Conservation (phyloP, 441 rosid genomes). For the Dalechampia spathulata region DNA sequence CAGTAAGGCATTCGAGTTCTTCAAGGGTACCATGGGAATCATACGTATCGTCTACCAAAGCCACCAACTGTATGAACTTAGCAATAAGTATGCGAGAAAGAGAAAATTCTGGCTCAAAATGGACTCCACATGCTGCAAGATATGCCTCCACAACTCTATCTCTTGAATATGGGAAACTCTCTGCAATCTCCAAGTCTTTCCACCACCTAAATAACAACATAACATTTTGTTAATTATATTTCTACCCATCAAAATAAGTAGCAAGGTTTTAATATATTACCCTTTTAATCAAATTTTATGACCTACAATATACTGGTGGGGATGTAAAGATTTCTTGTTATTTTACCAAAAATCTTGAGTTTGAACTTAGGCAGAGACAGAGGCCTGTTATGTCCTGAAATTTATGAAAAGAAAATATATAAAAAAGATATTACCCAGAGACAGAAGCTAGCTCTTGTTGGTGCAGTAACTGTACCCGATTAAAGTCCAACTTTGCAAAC, state of each 20-base stretch:
- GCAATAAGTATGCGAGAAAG: neutral
- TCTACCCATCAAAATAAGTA: no score
- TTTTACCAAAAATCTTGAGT: no score
- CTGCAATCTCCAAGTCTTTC: conserved; percentile 5
- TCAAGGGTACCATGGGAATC: conserved; percentile 16
- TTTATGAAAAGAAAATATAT: neutral
- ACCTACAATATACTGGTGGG: no score
- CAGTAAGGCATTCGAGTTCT: conserved; percentile 6
- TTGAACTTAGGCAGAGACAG: no score
- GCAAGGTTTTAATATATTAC: no score
- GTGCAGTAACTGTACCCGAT: neutral
- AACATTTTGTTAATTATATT: no score
- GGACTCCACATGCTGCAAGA: neutral
- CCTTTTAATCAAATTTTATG: no score
- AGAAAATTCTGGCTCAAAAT: conserved; percentile 15
- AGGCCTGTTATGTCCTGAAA: no score
- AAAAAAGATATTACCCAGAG: conserved; percentile 1
- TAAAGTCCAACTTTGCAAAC: neutral
- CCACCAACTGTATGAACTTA: neutral
- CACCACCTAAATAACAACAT: conserved; percentile 11
- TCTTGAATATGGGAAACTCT: conserved; percentile 2
- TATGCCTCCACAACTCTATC: conserved; percentile 12
- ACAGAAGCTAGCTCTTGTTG: conserved; percentile 5
- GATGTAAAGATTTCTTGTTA: no score
- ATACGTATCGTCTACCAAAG: conserved; percentile 10